Evolutionary conservation across 2,329 filamentous ascomycete species (phyloP), one percentile per base, ranked within the genome.

Genomic region (Xylariaceae sp.): DNA sequence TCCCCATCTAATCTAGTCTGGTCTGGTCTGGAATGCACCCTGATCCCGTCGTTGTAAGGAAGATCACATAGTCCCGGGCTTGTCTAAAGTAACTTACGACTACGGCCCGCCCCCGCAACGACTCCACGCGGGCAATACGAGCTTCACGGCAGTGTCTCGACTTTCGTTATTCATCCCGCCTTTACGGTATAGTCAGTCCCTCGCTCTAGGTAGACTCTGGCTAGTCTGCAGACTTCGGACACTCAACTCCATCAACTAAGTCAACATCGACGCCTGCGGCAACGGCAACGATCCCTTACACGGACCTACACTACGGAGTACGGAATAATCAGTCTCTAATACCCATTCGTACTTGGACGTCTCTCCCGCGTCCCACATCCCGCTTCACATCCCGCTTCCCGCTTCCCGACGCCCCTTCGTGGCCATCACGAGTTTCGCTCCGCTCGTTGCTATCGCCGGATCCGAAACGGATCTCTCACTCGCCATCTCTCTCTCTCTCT

Each of bases 311-410:
- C 23, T 30, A 30, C 23, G 23, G 23, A 30, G 5, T 30, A 64
- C 64, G 67, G 13, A 13, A 13, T 41, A 68, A 66, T 65, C 61
- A 58, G 50, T 64, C 66, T 62, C 66, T 67, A 69, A 70, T 67
- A 58, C 60, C 58, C 17, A 18, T 18, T 18, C 17, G 17, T 62
- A 30, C 23, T 30, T 30, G 23, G 23, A 30, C 23, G 23, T 30
- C 23, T 30, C 23, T 30, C 23, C 23, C 23, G 23, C 23, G 23
- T 63, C 60, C 59, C 66, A 69, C 68, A 65, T 62, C 23, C 65
- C 66, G n/a, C 13, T 11, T 45, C 9, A 45, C 63, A 59, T 30
- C 23, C 48, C 6, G 23, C 48, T 50, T n/a, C n/a, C 11, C 5
- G 30, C 9, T 11, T 34, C 10, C 50, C 61, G 61, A 60, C 53